A percentile compares a stretch with the other conserved stretches of the same genome.
Evolutionary conservation across 2,329 filamentous ascomycete species (phyloP).

Genomic region (Aspergillus viridinutans): DNA sequence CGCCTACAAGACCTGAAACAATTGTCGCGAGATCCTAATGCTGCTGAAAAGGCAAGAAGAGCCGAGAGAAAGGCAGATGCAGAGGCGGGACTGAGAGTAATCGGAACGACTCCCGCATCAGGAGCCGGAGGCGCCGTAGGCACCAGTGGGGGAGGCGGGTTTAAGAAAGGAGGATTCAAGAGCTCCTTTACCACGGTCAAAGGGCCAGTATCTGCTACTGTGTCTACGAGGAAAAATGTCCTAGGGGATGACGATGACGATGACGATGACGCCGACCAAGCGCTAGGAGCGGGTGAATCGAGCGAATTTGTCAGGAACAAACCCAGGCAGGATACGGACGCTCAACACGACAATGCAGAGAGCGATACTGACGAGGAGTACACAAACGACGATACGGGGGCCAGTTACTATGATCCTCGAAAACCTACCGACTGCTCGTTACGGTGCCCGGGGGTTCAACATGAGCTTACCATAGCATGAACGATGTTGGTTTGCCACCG

Average conservation of each 20-base stretch:
- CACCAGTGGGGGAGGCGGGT: constrained; percentile 38
- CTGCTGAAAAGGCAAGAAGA: constrained; percentile 39
- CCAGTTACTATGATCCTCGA: constrained; percentile 50
- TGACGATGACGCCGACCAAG: constrained; percentile 37
- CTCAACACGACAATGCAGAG: constrained; percentile 51
- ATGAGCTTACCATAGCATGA: constrained; percentile 8
- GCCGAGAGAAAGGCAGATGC: constrained; percentile 42
- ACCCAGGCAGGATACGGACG: constrained; percentile 1
- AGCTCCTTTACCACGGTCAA: constrained; percentile 63
- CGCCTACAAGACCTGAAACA: constrained; percentile 46
- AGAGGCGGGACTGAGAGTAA: constrained; percentile 37
- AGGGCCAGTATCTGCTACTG: constrained; percentile 22
- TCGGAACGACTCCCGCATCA: constrained; percentile 21
- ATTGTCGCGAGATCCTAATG: constrained; percentile 41
- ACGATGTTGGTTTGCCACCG: not conserved
- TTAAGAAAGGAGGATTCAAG: constrained; percentile 82
- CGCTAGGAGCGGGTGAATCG: constrained; percentile 16
- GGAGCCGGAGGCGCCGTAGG: constrained; percentile 22
- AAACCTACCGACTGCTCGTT: constrained; percentile 48
- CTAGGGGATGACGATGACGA: constrained; percentile 43
- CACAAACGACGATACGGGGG: constrained; percentile 30
- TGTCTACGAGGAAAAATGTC: constrained; percentile 39
- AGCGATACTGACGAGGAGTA: constrained; percentile 70
- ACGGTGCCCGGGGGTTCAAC: constrained; percentile 29
- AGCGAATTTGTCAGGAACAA: constrained; percentile 2